Percentiles rank a stretch among this genome's conserved stretches.
Evolutionary conservation across 768 basidiomycete species (phyloP).

Genomic region (Kwoniella dendrophila): DNA sequence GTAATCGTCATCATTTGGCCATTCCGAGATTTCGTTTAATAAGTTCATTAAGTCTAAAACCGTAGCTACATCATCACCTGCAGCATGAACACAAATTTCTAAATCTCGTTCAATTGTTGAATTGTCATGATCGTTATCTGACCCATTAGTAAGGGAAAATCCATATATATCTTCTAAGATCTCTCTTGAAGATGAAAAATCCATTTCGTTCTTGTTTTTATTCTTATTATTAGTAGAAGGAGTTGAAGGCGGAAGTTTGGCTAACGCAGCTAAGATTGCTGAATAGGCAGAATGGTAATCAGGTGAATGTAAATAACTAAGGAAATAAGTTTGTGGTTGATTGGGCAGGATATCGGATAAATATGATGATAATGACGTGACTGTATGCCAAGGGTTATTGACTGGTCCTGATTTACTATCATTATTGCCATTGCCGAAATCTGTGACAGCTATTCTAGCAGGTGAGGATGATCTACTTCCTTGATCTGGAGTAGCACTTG

Average conservation of each 20-base stretch:
- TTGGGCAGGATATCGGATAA: constrained; percentile 39
- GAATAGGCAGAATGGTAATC: constrained; percentile 40
- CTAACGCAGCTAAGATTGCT: constrained; percentile 44
- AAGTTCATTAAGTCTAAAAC: constrained; percentile 51
- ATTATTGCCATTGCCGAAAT: no score
- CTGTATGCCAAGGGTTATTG: constrained; percentile 42
- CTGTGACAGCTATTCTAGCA: no score
- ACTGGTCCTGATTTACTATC: constrained; percentile 13
- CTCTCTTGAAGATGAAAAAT: constrained; percentile 8
- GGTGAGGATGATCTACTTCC: constrained; percentile 4
- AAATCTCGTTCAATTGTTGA: constrained; percentile 34
- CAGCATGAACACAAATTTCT: constrained; percentile 40
- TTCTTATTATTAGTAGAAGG: constrained; percentile 12
- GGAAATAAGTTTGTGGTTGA: constrained; percentile 37
- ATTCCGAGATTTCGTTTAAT: constrained; percentile 41
- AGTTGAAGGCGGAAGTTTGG: neutral
- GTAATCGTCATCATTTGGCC: constrained; percentile 34
- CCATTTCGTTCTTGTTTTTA: neutral
- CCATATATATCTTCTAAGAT: constrained; percentile 49
- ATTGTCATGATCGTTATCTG: constrained; percentile 4
- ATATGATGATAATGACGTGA: constrained; percentile 42
- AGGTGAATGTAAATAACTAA: constrained; percentile 45
- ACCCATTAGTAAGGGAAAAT: constrained; percentile 15
- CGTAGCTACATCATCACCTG: constrained; percentile 40
- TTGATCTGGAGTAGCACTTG: neutral